Conservation (phyloP, 2,329 filamentous ascomycete species). For the Tolypocladium pustulatum region DNA sequence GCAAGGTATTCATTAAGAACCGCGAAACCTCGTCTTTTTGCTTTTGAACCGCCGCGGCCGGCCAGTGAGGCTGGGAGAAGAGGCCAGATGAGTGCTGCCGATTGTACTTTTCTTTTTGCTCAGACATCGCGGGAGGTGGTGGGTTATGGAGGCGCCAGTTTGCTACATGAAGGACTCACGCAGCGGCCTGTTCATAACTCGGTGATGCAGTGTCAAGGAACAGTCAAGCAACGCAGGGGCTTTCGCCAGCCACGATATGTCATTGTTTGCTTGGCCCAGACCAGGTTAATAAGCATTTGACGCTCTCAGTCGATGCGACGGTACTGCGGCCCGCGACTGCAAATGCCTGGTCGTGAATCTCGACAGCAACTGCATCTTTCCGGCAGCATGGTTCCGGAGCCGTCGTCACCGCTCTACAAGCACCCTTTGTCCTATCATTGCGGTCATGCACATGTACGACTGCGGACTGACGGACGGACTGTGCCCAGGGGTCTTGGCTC, state of each 20-base stretch:
- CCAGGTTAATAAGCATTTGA: background rate
- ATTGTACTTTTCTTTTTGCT: background rate
- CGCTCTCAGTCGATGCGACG: background rate
- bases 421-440: background rate
- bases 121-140: background rate
- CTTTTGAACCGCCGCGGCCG: background rate
- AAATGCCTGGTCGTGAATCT: background rate
- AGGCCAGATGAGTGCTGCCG: background rate
- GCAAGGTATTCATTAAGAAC: no score
- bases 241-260: background rate
- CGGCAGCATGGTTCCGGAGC: background rate
- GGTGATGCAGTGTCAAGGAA: background rate
- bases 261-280: background rate
- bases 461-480: no score
- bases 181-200: background rate
- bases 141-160: background rate
- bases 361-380: background rate
- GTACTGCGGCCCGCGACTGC: background rate
- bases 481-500: background rate
- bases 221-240: background rate
- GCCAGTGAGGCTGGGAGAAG: background rate
- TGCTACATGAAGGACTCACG: background rate
- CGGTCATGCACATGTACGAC: background rate
- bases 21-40: background rate
- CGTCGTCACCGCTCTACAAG: background rate